Evolutionary conservation across 768 basidiomycete species (phyloP), one percentile per base, ranked within the genome.

Genomic region (Pulveroboletus frians): DNA sequence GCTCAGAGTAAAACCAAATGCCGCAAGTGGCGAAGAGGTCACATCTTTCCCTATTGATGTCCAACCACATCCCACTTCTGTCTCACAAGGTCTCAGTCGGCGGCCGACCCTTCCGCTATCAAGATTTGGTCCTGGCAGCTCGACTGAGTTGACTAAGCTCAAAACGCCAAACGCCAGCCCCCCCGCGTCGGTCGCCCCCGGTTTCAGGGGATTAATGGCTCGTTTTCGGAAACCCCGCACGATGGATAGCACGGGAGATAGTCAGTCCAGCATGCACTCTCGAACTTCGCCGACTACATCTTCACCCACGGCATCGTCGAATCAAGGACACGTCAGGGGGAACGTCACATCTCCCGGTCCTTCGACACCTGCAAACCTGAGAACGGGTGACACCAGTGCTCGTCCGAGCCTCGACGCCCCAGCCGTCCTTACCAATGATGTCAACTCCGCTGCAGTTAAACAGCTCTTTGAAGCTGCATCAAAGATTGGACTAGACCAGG

Each of bases 131-230:
- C 42, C 57, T n/a, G 56, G 64, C 3, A 66, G 66, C 44, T 56
- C 80, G 8, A 75, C 74, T 3, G 85, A 87, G 42, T 57, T 71
- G 15, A 69, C 67, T 20, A 74, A 79, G 55, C 75, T 77, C 51
- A 85, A 81, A 61, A 73, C 78, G 3, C 67, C 79, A 17, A 65
- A 78, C 27, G 67, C 79, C 2, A 80, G 77, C 51, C 84, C 85
- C n/a, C 81, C 85, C 56, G 78, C 85, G 4, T 81, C 84, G 18
- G 78, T 85, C 23, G 75, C 82, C 17, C 88, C 88, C 30, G 84
- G 87, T 18, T 60, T 91, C 21, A 87, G 81, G 65, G 84, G 88
- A 13, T 84, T 92, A 66, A 89, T 92, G 79, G 79, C 87, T 26
- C 80, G 85, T 27, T 87, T 91, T 63, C 77, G 86, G 32, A 71